These are phyloP conservation scores for Cetraspora pellucida DNA, from an alignment of 192 early-diverging fungal species.

Conservation along the genomic window DNA sequence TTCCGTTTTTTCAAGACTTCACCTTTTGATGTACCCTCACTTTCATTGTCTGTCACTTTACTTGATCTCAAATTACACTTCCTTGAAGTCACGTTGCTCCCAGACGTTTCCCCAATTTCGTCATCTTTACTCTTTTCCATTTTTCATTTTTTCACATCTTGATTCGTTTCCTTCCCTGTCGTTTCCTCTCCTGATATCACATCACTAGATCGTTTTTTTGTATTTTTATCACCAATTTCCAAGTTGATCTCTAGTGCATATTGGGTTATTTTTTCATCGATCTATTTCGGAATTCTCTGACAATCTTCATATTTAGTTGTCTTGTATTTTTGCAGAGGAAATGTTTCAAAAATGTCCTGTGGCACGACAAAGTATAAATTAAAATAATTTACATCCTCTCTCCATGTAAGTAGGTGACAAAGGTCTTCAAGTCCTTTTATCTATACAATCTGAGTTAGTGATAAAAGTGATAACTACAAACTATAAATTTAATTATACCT, in stretches of 20 bases:
- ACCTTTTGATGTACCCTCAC: too few relatives aligned
- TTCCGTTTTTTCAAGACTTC: too few relatives aligned
- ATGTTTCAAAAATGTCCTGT: too few relatives aligned
- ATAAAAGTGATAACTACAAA: not conserved
- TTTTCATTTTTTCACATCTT: too few relatives aligned
- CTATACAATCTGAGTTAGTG: too few relatives aligned
- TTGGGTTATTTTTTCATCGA: constrained; percentile 11
- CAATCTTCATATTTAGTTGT: not conserved
- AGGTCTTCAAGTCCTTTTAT: constrained; percentile 9
- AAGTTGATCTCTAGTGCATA: constrained; percentile 6
- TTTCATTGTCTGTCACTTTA: too few relatives aligned
- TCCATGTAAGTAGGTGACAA: too few relatives aligned
- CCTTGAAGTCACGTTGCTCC: not conserved
- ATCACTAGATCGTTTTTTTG: too few relatives aligned
- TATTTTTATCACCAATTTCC: not conserved
- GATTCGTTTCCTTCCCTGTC: too few relatives aligned
- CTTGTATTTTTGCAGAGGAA: constrained; percentile 8
- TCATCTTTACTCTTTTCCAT: too few relatives aligned
- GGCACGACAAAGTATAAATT: constrained; percentile 18
- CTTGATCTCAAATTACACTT: not conserved
- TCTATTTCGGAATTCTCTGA: not conserved
- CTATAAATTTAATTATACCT: not conserved
- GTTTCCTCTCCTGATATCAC: too few relatives aligned
- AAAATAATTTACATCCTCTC: not conserved
- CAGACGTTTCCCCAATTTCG: not conserved